phyloP scores from a whole-genome alignment of 805 yeast genomes.

The Ascoidea asiatica region DNA sequence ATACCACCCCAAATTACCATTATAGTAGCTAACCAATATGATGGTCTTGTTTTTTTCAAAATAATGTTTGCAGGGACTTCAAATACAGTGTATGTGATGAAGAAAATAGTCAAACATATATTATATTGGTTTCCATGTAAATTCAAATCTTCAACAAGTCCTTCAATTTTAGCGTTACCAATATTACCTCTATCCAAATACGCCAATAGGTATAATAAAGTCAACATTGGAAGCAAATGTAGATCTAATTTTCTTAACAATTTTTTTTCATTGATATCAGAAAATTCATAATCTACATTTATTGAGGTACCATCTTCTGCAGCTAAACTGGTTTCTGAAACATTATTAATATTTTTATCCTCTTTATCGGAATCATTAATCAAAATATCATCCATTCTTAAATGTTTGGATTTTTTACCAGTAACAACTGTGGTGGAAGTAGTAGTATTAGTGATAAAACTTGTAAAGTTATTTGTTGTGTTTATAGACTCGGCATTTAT shows the following conservation, averaged over 20 bases:
- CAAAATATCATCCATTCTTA: no score
- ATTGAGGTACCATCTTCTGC: no score
- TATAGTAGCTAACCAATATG: constrained; percentile 30
- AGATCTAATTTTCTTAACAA: constrained; percentile 26
- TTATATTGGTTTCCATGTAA: constrained; percentile 29
- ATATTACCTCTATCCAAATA: constrained; percentile 39
- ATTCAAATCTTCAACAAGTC: constrained; percentile 29
- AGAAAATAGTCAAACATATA: constrained; percentile 30
- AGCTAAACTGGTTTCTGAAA: no score
- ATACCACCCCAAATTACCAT: constrained; percentile 37
- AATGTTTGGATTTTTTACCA: no score
- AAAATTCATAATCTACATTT: no score
- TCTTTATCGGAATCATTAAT: no score
- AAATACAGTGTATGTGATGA: constrained; percentile 34
- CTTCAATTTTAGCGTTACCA: constrained; percentile 41
- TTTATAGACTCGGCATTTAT: no score
- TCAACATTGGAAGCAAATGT: constrained; percentile 28
- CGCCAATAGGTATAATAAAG: constrained; percentile 32
- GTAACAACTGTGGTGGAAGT: no score
- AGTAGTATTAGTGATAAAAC: no score
- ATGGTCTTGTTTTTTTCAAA: constrained; percentile 29
- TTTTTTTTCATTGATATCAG: constrained; percentile 10
- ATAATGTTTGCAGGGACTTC: constrained; percentile 34
- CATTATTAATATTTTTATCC: no score
- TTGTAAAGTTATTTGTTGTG: no score